These are phyloP conservation scores for Sordariomycetes sp. DNA, from an alignment of 2,329 filamentous ascomycete genomes.

Conservation along the genomic window DNA sequence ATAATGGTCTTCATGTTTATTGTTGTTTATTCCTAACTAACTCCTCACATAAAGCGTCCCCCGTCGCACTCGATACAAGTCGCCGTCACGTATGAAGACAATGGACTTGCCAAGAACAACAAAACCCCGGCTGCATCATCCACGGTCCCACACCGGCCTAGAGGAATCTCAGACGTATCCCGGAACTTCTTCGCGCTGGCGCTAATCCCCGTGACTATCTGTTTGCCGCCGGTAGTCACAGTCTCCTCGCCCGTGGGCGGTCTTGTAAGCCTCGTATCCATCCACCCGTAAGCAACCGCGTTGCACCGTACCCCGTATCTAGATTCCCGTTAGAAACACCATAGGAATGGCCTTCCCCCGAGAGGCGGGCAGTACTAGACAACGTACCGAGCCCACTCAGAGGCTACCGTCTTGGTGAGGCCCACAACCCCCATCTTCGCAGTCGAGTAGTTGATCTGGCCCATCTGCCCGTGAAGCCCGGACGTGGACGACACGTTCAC, in stretches of 20 bases:
- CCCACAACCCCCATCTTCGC: conserved; percentile 79
- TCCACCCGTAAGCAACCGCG: conserved; percentile 1
- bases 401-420: conserved; percentile 80
- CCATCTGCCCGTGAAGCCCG: conserved; percentile 77
- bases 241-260: conserved; percentile 6
- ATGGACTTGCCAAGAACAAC: not conserved
- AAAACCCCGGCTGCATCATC: not conserved
- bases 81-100: not conserved
- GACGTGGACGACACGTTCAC: conserved; percentile 78
- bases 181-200: not conserved
- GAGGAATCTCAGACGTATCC: not conserved
- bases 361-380: no score
- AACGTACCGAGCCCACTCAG: conserved; percentile 68
- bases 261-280: not conserved
- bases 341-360: not conserved
- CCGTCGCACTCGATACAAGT: not conserved
- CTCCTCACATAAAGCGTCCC: conserved; percentile 9
- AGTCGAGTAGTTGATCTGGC: conserved; percentile 81
- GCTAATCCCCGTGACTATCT: not conserved
- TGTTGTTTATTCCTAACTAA: not conserved
- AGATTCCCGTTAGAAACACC: not conserved
- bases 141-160: not conserved
- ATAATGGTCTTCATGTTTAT: no score
- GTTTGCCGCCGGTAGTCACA: not conserved
- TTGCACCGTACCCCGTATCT: not conserved